Conservation (phyloP, 2,329 filamentous ascomycete genomes). For the Arthrobotrys megalospora region DNA sequence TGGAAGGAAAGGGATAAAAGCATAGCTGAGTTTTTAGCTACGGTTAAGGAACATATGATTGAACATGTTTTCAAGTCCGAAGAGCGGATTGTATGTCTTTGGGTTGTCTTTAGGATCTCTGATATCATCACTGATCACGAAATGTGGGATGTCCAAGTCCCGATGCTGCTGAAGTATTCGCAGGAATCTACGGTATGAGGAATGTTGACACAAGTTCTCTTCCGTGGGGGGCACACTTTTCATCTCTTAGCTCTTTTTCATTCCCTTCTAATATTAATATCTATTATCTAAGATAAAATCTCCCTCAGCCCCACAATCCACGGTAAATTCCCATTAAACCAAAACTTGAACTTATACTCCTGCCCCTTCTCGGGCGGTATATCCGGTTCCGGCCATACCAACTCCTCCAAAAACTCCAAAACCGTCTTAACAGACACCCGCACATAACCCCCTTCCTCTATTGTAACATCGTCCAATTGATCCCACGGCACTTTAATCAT, state of each 20-base stretch:
- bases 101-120: not conserved
- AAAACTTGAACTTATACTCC: conserved; percentile 36
- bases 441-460: conserved; percentile 25
- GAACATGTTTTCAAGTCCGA: not conserved
- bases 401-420: conserved; percentile 21
- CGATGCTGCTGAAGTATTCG: not conserved
- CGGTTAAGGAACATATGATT: not conserved
- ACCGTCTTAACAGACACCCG: conserved; percentile 26
- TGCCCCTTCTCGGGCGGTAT: conserved; percentile 14
- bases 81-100: not conserved
- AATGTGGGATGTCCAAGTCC: not conserved
- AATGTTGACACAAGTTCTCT: not conserved
- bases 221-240: not conserved
- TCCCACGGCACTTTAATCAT: conserved; percentile 44
- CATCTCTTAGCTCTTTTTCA: not conserved
- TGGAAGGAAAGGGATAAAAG: not conserved
- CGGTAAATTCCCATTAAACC: conserved; percentile 19
- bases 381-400: conserved; percentile 36
- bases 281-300: conserved; percentile 7
- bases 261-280: too few species aligned
- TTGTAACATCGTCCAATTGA: conserved; percentile 7
- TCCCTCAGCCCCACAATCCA: conserved; percentile 40
- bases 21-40: not conserved
- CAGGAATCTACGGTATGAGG: not conserved
- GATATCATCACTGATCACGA: not conserved